phyloP scores from a whole-genome alignment of 2,329 filamentous ascomycete species.

The Cladosporium velox region DNA sequence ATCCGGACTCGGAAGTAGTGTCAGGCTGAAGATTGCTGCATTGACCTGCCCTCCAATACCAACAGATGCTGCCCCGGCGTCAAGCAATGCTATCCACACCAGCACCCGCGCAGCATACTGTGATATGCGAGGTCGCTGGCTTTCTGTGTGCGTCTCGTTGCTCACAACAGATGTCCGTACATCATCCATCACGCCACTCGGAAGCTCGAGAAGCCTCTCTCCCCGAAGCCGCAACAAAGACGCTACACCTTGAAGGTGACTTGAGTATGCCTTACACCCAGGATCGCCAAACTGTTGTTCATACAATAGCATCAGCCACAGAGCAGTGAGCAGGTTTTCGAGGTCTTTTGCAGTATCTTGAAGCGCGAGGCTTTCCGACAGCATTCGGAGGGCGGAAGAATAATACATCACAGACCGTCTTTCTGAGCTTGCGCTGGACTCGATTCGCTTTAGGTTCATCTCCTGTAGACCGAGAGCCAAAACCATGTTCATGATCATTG shows the following conservation, averaged over 20 bases:
- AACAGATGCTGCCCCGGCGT: background rate
- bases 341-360: background rate
- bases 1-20: background rate
- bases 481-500: background rate
- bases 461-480: slow-evolving; percentile 1
- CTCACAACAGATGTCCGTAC: background rate
- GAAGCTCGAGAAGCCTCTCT: background rate
- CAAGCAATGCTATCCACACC: slow-evolving; percentile 2
- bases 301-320: background rate
- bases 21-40: background rate
- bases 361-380: background rate
- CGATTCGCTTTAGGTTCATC: background rate
- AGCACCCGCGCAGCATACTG: background rate
- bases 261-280: background rate
- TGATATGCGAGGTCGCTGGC: background rate
- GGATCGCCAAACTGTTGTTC: background rate
- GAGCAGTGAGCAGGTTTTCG: background rate
- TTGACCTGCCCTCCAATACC: background rate
- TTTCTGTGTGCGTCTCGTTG: background rate
- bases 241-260: background rate
- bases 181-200: background rate
- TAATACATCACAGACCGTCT: background rate
- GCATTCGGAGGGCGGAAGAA: background rate
- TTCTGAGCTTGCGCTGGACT: background rate
- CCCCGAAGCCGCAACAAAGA: background rate